Conservation (phyloP, 2,329 filamentous ascomycete species). For the Corniculantispora saksenae region DNA sequence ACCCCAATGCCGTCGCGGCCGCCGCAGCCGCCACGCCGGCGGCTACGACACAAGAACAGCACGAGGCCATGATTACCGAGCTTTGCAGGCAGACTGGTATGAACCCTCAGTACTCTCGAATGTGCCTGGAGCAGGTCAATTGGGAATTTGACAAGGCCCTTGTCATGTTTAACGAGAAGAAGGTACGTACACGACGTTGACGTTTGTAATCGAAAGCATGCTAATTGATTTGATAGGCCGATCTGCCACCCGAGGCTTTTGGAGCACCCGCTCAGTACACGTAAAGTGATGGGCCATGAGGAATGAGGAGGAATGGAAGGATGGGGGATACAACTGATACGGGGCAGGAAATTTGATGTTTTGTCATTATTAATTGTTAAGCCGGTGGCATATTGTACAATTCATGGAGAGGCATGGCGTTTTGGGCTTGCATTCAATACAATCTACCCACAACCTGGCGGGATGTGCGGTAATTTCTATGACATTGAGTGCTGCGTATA, state of each 20-base stretch:
- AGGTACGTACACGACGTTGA: slow-evolving; percentile 50
- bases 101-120: slow-evolving; percentile 73
- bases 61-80: slow-evolving; percentile 72
- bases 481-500: not conserved
- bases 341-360: not conserved
- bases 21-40: slow-evolving; percentile 26
- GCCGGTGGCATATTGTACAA: slow-evolving; percentile 14
- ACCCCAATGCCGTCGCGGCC: slow-evolving; percentile 29
- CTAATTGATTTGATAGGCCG: slow-evolving; percentile 35
- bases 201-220: not conserved
- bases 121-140: slow-evolving; percentile 76
- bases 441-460: not conserved
- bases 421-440: slow-evolving; percentile 15
- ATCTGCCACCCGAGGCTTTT: slow-evolving; percentile 54
- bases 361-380: slow-evolving; percentile 8
- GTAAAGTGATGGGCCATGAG: slow-evolving; percentile 9
- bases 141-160: slow-evolving; percentile 81
- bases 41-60: slow-evolving; percentile 43
- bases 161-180: slow-evolving; percentile 72
- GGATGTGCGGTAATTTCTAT: not conserved
- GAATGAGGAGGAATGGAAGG: not conserved
- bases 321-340: not conserved
- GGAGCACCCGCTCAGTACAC: slow-evolving; percentile 20
- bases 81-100: slow-evolving; percentile 78
- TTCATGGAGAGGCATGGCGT: slow-evolving; percentile 14